Evolutionary conservation across 2,329 filamentous ascomycete species (phyloP).

Genomic region (Trichoderma sp.): DNA sequence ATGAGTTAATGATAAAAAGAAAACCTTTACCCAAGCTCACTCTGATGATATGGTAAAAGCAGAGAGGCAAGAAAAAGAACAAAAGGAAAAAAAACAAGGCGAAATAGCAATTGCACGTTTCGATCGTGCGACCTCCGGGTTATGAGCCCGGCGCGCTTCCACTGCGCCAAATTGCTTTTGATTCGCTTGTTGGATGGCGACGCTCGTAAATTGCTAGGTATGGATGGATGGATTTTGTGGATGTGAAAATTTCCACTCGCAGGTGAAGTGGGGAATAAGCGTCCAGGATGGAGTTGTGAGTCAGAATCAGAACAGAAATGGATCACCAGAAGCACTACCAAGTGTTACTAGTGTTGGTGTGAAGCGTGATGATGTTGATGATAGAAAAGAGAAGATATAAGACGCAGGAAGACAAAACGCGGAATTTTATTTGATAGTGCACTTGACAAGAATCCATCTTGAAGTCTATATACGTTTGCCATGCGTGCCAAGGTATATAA

Average conservation of each 20-base stretch:
- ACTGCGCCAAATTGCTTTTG: constrained; percentile 31
- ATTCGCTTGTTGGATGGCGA: neutral
- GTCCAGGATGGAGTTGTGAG: neutral
- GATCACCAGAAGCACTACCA: neutral
- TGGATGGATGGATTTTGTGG: neutral
- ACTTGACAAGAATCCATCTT: neutral
- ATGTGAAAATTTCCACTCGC: neutral
- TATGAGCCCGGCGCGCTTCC: constrained; percentile 31
- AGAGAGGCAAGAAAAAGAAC: neutral
- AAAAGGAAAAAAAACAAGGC: neutral
- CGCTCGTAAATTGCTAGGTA: neutral
- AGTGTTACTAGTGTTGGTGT: neutral
- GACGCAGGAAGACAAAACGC: neutral
- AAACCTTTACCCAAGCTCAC: neutral
- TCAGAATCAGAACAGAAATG: neutral
- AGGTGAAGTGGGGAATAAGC: neutral
- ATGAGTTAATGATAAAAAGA: neutral
- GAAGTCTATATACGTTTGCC: neutral
- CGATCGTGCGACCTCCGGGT: constrained; percentile 31
- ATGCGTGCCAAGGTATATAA: neutral
- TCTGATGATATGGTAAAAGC: neutral
- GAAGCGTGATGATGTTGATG: neutral
- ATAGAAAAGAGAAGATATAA: neutral
- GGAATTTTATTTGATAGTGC: neutral
- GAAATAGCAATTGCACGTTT: constrained; percentile 24